Conservation (phyloP, 2,329 filamentous ascomycete species). For the Bipolaris bicolor region DNA sequence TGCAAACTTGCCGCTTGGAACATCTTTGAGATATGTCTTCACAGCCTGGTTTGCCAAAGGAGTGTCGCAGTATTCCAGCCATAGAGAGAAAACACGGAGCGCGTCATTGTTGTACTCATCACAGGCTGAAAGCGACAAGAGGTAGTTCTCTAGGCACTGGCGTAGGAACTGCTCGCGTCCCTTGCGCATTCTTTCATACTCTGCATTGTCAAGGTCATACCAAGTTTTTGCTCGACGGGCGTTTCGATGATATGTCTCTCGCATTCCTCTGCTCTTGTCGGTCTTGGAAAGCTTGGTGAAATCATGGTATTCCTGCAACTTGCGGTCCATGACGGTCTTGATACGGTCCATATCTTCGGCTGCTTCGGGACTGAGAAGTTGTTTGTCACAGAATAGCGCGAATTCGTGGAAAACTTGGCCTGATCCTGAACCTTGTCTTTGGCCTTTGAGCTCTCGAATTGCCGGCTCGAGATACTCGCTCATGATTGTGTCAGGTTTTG, state of each 20-base stretch:
- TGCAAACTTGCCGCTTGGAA: constrained; percentile 91
- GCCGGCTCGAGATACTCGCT: constrained; percentile 84
- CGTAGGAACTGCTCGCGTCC: constrained; percentile 83
- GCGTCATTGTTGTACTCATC: constrained; percentile 90
- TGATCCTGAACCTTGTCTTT: constrained; percentile 71
- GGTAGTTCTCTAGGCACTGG: constrained; percentile 89
- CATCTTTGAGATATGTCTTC: constrained; percentile 68
- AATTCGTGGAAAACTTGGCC: constrained; percentile 94
- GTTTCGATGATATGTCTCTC: constrained; percentile 61
- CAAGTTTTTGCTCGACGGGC: constrained; percentile 80
- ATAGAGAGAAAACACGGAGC: constrained; percentile 89
- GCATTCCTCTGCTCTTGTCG: constrained; percentile 52
- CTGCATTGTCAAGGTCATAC: constrained; percentile 87
- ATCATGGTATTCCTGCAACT: constrained; percentile 78
- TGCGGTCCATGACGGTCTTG: constrained; percentile 77
- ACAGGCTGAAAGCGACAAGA: constrained; percentile 81
- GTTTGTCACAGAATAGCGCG: constrained; percentile 91
- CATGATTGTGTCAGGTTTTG: constrained; percentile 90
- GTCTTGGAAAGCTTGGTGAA: constrained; percentile 66
- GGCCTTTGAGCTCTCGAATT: constrained; percentile 77
- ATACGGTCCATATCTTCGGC: constrained; percentile 84
- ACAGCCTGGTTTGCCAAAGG: constrained; percentile 79
- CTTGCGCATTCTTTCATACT: constrained; percentile 78
- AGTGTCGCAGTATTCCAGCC: constrained; percentile 86
- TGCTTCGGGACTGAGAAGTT: constrained; percentile 84